These are phyloP conservation scores for Cyamopsis tetragonoloba DNA, from an alignment of 306 rosid species.

Conservation along the genomic window DNA sequence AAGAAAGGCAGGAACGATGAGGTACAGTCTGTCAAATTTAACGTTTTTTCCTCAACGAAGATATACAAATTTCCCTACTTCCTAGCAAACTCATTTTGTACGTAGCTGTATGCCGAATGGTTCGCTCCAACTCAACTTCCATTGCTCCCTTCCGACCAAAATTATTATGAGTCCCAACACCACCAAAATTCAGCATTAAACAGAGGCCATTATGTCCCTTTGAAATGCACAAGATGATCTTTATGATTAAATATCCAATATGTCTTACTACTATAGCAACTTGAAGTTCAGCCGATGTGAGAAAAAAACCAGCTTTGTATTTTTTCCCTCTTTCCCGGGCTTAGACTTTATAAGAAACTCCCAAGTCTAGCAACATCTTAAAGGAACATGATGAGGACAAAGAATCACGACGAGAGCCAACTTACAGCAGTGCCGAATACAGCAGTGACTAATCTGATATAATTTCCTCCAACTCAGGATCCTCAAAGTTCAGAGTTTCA, in stretches of 20 bases:
- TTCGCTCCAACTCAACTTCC: slow-evolving; percentile 4
- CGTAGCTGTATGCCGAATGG: not conserved
- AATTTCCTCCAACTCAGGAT: slow-evolving; percentile 85
- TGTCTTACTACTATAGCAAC: slow-evolving; percentile 1
- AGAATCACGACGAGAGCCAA: slow-evolving; percentile 14
- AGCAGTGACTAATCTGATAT: slow-evolving; percentile 62
- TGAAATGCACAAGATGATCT: not conserved
- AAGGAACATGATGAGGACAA: slow-evolving; percentile 3
- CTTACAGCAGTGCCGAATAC: slow-evolving; percentile 9
- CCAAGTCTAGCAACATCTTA: slow-evolving; percentile 16
- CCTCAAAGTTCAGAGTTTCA: slow-evolving; percentile 62
- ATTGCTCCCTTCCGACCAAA: slow-evolving; percentile 14
- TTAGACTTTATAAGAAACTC: slow-evolving; percentile 28
- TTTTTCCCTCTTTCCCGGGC: slow-evolving; percentile 15
- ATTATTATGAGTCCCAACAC: slow-evolving; percentile 12
- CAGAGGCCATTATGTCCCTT: slow-evolving; percentile 20
- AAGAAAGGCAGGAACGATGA: not conserved
- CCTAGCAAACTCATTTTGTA: slow-evolving; percentile 13
- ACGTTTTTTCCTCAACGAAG: slow-evolving; percentile 12
- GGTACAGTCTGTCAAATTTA: not conserved
- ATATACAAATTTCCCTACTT: slow-evolving; percentile 28
- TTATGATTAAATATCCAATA: slow-evolving; percentile 3
- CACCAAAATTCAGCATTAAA: slow-evolving; percentile 25
- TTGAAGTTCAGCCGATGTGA: slow-evolving; percentile 5
- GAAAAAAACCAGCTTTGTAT: not conserved